Evolutionary conservation across 768 basidiomycete species (phyloP).

Genomic region (Lactarius pseudohatsudake): DNA sequence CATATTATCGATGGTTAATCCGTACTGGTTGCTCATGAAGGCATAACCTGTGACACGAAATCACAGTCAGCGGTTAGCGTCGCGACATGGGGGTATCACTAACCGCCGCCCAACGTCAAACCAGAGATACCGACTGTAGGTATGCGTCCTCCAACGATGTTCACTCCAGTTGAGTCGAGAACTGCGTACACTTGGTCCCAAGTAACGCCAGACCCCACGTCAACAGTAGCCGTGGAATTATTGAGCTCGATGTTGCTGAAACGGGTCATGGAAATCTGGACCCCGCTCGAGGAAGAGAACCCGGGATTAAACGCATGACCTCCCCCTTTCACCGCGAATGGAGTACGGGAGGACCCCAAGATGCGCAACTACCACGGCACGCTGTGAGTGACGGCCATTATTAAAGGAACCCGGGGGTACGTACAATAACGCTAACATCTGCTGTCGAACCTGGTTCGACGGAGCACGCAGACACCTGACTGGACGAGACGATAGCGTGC

Average conservation of each 20-base stretch:
- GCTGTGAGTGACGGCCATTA: background rate
- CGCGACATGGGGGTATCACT: background rate
- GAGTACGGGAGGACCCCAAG: conserved; percentile 5
- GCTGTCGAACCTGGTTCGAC: conserved; percentile 28
- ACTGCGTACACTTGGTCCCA: conserved; percentile 32
- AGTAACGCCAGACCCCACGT: conserved; percentile 32
- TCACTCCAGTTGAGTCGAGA: conserved; percentile 25
- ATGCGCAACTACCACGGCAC: conserved; percentile 10
- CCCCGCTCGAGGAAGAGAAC: conserved; percentile 33
- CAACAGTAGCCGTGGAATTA: conserved; percentile 8
- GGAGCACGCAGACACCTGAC: conserved; percentile 13
- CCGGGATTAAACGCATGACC: conserved; percentile 31
- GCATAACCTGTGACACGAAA: background rate
- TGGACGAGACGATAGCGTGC: background rate
- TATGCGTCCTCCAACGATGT: conserved; percentile 30
- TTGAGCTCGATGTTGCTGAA: conserved; percentile 25
- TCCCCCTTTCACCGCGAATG: conserved; percentile 13
- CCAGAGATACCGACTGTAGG: conserved; percentile 32
- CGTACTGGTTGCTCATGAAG: background rate
- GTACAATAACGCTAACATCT: conserved; percentile 27
- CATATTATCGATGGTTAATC: conserved; percentile 34
- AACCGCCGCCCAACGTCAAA: conserved; percentile 9
- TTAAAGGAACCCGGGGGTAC: background rate
- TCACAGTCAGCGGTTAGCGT: background rate
- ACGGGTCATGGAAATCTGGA: conserved; percentile 32